These are phyloP conservation scores for Paramecium octaurelia DNA, from an alignment of 73 alveolate genomes.

Conservation along the genomic window DNA sequence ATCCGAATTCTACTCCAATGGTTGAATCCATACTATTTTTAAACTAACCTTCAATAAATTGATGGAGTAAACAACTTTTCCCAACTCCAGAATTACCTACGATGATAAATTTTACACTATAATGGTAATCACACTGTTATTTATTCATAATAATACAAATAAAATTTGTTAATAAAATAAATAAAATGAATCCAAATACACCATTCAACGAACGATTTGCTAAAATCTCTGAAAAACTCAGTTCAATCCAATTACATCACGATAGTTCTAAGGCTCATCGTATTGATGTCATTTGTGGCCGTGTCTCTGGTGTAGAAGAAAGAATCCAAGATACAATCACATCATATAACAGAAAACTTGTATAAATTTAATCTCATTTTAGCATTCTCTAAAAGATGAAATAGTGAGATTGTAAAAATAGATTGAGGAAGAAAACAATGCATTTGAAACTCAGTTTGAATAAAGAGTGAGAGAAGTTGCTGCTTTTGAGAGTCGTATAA, in stretches of 20 bases:
- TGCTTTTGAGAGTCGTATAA: conserved; percentile 60
- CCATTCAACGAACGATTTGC: conserved; percentile 66
- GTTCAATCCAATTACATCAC: conserved; percentile 35
- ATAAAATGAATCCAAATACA: conserved; percentile 49
- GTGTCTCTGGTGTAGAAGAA: conserved; percentile 50
- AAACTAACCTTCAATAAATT: conserved; percentile 76
- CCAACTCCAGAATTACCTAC: conserved; percentile 73
- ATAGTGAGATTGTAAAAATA: conserved; percentile 45
- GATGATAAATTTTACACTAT: conserved; percentile 53
- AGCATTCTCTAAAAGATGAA: conserved; percentile 60
- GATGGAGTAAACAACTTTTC: conserved; percentile 74
- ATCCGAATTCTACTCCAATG: conserved; percentile 81
- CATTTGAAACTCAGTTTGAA: conserved; percentile 56
- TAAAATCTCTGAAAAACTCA: conserved; percentile 57
- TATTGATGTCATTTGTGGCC: conserved; percentile 46
- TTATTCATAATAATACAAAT: conserved; percentile 8
- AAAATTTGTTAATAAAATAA: conserved; percentile 49
- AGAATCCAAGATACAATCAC: conserved; percentile 49
- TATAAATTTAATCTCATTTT: background rate
- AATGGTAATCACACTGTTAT: conserved; percentile 44
- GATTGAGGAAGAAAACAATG: conserved; percentile 56
- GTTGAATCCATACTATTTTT: conserved; percentile 75
- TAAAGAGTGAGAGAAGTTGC: conserved; percentile 54
- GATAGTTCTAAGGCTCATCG: conserved; percentile 61
- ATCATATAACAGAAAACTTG: conserved; percentile 43